Percentiles rank a stretch among this genome's conserved stretches.
Conservation (phyloP, 177 flowering plant genomes). For the Vitis hybrid region DNA sequence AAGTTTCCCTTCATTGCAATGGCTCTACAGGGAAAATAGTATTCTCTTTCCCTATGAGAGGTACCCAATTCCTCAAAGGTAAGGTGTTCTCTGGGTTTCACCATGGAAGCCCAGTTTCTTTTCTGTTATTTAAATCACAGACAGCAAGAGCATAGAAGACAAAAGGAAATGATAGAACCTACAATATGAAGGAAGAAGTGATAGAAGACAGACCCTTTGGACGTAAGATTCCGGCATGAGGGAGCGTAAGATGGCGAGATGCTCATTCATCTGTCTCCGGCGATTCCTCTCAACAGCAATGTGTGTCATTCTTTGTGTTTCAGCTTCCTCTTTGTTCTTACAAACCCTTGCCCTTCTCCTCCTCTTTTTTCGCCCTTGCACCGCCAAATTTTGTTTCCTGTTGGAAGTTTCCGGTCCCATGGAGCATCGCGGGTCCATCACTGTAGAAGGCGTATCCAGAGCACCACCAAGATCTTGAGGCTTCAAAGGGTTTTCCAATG, state of each 20-base stretch:
- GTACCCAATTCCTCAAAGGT: no score
- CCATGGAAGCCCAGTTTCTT: no score
- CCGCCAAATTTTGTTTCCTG: constrained; percentile 14
- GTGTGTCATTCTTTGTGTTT: constrained; percentile 92
- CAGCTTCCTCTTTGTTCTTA: constrained; percentile 81
- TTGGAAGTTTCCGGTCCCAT: not conserved
- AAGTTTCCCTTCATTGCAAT: no score
- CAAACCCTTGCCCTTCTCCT: constrained; percentile 57
- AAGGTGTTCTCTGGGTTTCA: no score
- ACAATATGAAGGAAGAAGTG: not conserved
- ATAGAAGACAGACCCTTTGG: constrained; percentile 54
- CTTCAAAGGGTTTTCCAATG: constrained; percentile 2
- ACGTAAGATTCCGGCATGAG: constrained; percentile 80
- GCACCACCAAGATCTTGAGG: constrained; percentile 2
- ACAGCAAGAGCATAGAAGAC: not conserved
- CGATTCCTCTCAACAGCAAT: constrained; percentile 89
- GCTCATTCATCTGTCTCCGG: constrained; percentile 86
- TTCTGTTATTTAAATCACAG: no score
- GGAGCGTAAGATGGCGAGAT: constrained; percentile 69
- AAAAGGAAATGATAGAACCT: not conserved
- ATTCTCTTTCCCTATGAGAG: no score
- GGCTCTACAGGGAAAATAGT: no score
- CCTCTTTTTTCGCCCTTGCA: constrained; percentile 53
- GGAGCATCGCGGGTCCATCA: not conserved
- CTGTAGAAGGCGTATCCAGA: not conserved